phyloP scores from a whole-genome alignment of 768 basidiomycete genomes.

The Calocera viscosa region DNA sequence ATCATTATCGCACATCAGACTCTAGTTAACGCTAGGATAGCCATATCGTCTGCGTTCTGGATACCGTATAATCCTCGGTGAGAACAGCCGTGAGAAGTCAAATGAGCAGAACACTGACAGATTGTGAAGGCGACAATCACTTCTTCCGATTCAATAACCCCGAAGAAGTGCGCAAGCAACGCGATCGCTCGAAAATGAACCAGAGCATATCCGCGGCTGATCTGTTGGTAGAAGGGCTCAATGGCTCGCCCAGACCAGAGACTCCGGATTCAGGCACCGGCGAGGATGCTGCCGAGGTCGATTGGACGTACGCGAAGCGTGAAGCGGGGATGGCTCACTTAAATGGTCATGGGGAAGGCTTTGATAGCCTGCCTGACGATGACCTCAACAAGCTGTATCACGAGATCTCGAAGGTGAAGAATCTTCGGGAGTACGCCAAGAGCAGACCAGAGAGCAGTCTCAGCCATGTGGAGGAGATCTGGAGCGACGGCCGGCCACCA shows the following conservation, averaged over 20 bases:
- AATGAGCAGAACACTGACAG: conserved; percentile 11
- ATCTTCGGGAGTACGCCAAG: conserved; percentile 55
- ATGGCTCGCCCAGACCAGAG: conserved; percentile 30
- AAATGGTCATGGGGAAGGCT: conserved; percentile 66
- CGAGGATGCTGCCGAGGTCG: conserved; percentile 48
- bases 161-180: conserved; percentile 82
- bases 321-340: conserved; percentile 83
- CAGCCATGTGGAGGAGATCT: conserved; percentile 73
- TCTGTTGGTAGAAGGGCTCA: conserved; percentile 39
- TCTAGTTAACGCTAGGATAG: conserved; percentile 25
- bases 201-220: conserved; percentile 55
- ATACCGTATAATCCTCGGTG: conserved; percentile 90
- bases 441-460: conserved; percentile 59
- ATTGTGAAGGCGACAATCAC: conserved; percentile 69
- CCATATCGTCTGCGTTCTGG: conserved; percentile 82
- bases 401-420: conserved; percentile 86
- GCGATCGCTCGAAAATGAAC: conserved; percentile 69
- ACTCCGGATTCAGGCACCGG: conserved; percentile 47
- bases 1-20: not conserved
- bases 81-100: conserved; percentile 21
- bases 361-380: conserved; percentile 88
- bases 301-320: conserved; percentile 95
- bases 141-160: conserved; percentile 97
- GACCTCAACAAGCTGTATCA: conserved; percentile 90
- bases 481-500: conserved; percentile 80